Evolutionary conservation across 768 basidiomycete species (phyloP).

Genomic region (Strobilomyces echinocephalus): DNA sequence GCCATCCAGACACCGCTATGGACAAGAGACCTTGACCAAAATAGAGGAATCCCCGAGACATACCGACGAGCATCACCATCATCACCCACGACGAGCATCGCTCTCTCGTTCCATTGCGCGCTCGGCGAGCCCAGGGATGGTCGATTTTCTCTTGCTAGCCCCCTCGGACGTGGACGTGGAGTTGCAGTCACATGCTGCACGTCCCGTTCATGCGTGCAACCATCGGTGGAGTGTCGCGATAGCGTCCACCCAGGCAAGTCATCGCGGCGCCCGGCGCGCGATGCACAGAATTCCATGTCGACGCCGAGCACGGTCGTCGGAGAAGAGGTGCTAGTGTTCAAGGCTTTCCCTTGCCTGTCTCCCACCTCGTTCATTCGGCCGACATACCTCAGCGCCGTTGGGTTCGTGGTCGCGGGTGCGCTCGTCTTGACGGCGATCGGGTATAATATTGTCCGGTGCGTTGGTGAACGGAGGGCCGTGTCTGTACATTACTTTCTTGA

Average conservation of each 20-base stretch:
- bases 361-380: conserved; percentile 4
- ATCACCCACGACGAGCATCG: conserved; percentile 13
- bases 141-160: conserved; percentile 18
- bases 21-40: conserved; percentile 6
- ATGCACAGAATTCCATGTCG: conserved; percentile 2
- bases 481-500: neutral
- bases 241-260: neutral
- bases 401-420: neutral
- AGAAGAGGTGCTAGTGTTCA: conserved; percentile 2
- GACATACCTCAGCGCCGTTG: conserved; percentile 11
- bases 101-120: conserved; percentile 14
- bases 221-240: conserved; percentile 1
- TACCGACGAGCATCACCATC: neutral
- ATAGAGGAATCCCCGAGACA: neutral
- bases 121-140: conserved; percentile 17
- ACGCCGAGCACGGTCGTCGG: neutral
- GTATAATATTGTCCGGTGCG: conserved; percentile 17
- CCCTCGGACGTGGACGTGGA: conserved; percentile 2
- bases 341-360: conserved; percentile 14
- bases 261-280: too few species aligned
- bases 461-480: too few species aligned
- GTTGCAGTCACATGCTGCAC: conserved; percentile 4
- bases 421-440: conserved; percentile 17
- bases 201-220: conserved; percentile 2
- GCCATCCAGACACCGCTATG: conserved; percentile 20